These are phyloP conservation scores for Aquilaria malaccensis DNA, from an alignment of 345 rosid species.

Conservation along the genomic window DNA sequence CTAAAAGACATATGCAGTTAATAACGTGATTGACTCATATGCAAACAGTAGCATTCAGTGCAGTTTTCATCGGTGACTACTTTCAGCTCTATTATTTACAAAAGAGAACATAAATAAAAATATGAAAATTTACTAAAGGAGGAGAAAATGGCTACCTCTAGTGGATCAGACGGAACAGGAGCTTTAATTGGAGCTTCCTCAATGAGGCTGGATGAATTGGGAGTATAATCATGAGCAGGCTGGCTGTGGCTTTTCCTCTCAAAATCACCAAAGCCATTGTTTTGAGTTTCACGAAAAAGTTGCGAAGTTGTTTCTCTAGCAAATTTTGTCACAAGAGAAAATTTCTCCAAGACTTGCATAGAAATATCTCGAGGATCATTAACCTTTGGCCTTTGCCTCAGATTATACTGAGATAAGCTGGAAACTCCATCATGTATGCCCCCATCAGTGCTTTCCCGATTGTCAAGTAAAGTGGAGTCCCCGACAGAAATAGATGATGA, in stretches of 20 bases:
- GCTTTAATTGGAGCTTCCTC: constrained; percentile 34
- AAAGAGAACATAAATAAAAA: too few species aligned
- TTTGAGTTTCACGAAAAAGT: constrained; percentile 57
- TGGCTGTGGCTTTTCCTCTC: constrained; percentile 49
- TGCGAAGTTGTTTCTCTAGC: constrained; percentile 92
- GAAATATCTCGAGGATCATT: constrained; percentile 93
- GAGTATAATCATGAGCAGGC: constrained; percentile 31
- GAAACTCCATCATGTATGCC: constrained; percentile 24
- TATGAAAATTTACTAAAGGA: not conserved
- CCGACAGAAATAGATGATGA: constrained; percentile 33
- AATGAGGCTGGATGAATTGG: constrained; percentile 27
- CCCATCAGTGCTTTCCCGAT: constrained; percentile 35
- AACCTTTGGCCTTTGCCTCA: constrained; percentile 52
- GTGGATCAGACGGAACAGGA: constrained; percentile 66
- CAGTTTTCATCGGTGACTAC: too few species aligned
- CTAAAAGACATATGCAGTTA: too few species aligned
- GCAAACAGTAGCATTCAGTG: not conserved
- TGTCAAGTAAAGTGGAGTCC: constrained; percentile 37
- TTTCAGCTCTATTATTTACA: too few species aligned
- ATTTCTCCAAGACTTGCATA: constrained; percentile 83
- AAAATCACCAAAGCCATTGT: constrained; percentile 47
- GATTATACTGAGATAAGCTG: constrained; percentile 33
- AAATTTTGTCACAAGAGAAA: constrained; percentile 91
- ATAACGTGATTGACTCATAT: too few species aligned
- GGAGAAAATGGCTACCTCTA: constrained; percentile 51